Percentiles rank a stretch among this genome's conserved stretches.
These are phyloP conservation scores for Yamadazyma philogaea DNA, from an alignment of 805 yeast species.

Conservation along the genomic window DNA sequence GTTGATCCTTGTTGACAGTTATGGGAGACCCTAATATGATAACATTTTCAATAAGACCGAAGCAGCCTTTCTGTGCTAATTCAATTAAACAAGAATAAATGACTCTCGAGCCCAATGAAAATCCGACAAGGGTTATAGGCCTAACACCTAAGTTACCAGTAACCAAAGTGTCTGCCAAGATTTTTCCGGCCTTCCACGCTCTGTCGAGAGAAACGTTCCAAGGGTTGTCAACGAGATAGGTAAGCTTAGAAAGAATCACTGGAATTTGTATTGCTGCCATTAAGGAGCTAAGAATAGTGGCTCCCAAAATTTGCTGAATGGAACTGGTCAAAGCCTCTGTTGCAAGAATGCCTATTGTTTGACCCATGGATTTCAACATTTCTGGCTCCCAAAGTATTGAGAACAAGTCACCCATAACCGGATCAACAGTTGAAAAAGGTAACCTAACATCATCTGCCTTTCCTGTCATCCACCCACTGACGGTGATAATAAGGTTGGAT, in stretches of 20 bases:
- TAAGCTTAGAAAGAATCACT: constrained; percentile 82
- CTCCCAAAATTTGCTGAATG: constrained; percentile 91
- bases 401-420: constrained; percentile 94
- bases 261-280: constrained; percentile 94
- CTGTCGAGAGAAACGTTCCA: constrained; percentile 97
- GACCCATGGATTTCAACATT: constrained; percentile 93
- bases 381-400: constrained; percentile 98
- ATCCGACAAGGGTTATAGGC: constrained; percentile 90
- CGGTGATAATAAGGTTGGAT: constrained; percentile 80
- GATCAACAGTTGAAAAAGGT: constrained; percentile 95
- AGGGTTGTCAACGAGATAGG: constrained; percentile 90
- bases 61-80: constrained; percentile 79
- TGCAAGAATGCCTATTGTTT: constrained; percentile 89
- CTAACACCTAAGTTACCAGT: constrained; percentile 87
- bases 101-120: constrained; percentile 88
- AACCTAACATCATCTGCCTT: constrained; percentile 91
- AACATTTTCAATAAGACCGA: constrained; percentile 86
- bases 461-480: constrained; percentile 98
- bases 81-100: constrained; percentile 87
- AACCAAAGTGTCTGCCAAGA: constrained; percentile 86
- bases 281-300: constrained; percentile 80
- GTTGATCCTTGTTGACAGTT: constrained; percentile 72
- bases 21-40: constrained; percentile 85
- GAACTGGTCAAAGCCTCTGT: constrained; percentile 91
- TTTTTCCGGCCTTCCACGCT: constrained; percentile 94